Base-by-base conservation (phyloP, 768 basidiomycete species). In the Termitomyces bulborhizus region DNA sequence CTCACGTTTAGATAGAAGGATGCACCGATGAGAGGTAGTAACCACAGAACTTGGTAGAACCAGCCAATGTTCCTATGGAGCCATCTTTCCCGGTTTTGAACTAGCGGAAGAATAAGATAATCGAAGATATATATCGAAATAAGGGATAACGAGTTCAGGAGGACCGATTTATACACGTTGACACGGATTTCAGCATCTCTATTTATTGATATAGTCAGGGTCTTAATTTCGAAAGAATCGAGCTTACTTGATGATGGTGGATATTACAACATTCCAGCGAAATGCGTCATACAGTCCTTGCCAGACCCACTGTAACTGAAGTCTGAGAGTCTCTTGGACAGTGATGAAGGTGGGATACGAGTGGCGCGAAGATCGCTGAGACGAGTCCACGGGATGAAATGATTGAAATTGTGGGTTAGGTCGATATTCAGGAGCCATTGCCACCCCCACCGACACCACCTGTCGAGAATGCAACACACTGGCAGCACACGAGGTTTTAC, bases 1-100 rank as follows among this genome's bases (percentile, higher is more conserved):
- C 85, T 65, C 61, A 91, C 93, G 61, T 93, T 94, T 44, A 93
- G 75, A 70, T 93, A 93, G 54, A 93, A 78, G 11, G 91, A 90
- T 26, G 72, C 69, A 1, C 84, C 85, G 7, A 92, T 76, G 51
- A 93, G 78, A 0, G 93, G 93, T 18, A 88, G 69, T 3, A 94
- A 69, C 90, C 91, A 94, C 39, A 94, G 69, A 7, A 82, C 70
- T 63, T 84, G 86, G 67, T 88, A 90, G 60, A 89, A 82, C 81
- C 82, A 84, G 9, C 86, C 83, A 11, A 91, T 74, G 61, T 90
- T 87, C 26, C 82, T 75, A 64, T 85, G 85, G 40, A 88, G 66
- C 85, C 85, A 88, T 57, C 75, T 82, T 56, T 80, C 78, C 52
- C 80, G 77, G 61, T 79, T 76, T 18, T 75, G 78, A 9, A 87